These are phyloP conservation scores for Spergularia bocconei DNA, from an alignment of 148 eudicot genomes.

Conservation along the genomic window DNA sequence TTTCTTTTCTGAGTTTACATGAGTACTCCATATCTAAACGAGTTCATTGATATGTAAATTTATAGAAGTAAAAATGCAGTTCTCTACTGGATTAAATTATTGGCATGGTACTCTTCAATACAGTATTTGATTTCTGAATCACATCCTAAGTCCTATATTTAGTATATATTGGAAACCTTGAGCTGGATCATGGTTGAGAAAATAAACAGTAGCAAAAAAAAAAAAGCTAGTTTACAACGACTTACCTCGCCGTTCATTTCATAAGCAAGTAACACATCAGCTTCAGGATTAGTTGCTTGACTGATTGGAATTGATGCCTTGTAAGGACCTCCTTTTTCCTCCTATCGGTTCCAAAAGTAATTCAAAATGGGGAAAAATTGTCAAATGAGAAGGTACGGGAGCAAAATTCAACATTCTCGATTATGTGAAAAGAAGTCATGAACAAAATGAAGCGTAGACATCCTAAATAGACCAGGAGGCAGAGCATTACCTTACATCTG, in stretches of 20 bases:
- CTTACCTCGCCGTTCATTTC: slow-evolving; percentile 94
- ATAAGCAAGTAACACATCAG: slow-evolving; percentile 89
- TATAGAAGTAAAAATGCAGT: not conserved
- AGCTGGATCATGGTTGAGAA: not conserved
- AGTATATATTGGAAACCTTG: not conserved
- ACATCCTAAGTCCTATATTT: not conserved
- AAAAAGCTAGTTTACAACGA: not conserved
- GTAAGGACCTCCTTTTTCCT: slow-evolving; percentile 94
- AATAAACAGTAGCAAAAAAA: not conserved
- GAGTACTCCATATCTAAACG: not conserved
- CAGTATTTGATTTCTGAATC: not conserved
- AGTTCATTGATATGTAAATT: not conserved
- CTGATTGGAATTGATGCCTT: slow-evolving; percentile 79
- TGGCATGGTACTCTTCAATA: not conserved
- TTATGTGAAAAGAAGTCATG: not conserved
- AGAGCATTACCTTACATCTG: slow-evolving; percentile 73
- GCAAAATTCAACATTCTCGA: not conserved
- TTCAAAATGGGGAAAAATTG: not conserved
- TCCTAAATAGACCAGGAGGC: not conserved
- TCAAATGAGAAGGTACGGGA: not conserved
- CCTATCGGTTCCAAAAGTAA: slow-evolving; percentile 34
- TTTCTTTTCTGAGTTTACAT: not conserved
- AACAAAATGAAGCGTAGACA: not conserved
- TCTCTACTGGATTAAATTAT: not conserved
- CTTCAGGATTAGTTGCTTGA: slow-evolving; percentile 85